Base-by-base conservation (phyloP, 2,329 filamentous ascomycete genomes). In the Hawksworthiomyces lignivorus region DNA sequence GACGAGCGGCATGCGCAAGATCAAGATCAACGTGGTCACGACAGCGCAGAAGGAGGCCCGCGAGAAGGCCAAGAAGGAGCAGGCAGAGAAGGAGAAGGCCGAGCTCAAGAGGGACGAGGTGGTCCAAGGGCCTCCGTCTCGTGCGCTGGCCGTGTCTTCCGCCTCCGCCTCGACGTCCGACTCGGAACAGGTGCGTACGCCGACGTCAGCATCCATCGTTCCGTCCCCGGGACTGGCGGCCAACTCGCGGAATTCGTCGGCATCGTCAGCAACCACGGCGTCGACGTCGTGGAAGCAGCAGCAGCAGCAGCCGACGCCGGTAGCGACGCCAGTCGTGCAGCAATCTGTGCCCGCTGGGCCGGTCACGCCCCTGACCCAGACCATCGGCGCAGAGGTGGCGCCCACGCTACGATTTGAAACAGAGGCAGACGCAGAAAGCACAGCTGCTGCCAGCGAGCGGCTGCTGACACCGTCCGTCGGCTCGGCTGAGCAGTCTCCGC, bases 1-100 rank as follows among this genome's bases (percentile, higher is more conserved):
- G 46, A 73, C 75, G 0, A 66, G 63, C 27, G 71, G 73, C 2
- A 73, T 81, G 69, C 79, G 74, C 55, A 78, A 73, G 56, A 75
- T 82, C 44, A 79, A 73, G 54, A 76, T 82, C 51, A 80, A 73
- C 39, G 56, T 81, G 19, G 64, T 80, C 29, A 78, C 75, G 2
- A 69, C 77, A 46, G 67, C 75, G 29, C 72, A 79, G 51, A 72
- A 68, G 50, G 75, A 77, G 37, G 74, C 72, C 2, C 69, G 65
- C 20, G 68, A 69, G 19, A 44, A 53, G 29, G 45, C 48, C 14
- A 35, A 49, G 14, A 40, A 43, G 22, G 41, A 50, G 24, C 33
- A 43, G 11, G 29, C 41, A 5, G 34, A 44, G 28, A 11, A 14
- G 19, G 42, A 27, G 12, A 27, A 33, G 14, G 41, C 37, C n/a